These are phyloP conservation scores for Trypanosoma theileri DNA, from an alignment of 208 protist species.

Conservation along the genomic window DNA sequence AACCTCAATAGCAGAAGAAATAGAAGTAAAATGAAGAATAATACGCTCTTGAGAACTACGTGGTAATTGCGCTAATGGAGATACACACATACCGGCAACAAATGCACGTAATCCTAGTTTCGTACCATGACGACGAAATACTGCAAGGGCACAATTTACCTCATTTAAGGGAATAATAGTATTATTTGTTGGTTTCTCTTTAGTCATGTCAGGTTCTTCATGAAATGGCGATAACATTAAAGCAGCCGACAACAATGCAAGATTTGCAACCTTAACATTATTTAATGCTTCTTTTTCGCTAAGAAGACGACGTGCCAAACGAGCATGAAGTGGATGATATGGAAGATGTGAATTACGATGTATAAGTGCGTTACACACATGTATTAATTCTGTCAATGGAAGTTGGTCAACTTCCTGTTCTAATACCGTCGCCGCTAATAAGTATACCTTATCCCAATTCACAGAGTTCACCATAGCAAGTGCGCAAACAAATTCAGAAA, in stretches of 20 bases:
- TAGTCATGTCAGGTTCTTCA: neutral
- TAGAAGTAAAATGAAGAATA: conserved; percentile 65
- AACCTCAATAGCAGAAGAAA: conserved; percentile 50
- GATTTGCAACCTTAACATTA: conserved; percentile 22
- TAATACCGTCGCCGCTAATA: conserved; percentile 34
- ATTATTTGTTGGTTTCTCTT: neutral
- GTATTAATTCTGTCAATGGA: conserved; percentile 11
- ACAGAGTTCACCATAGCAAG: conserved; percentile 38
- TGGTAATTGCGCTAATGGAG: conserved; percentile 48
- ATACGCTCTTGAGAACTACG: conserved; percentile 42
- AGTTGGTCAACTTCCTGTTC: conserved; percentile 21
- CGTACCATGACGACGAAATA: conserved; percentile 55
- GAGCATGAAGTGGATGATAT: conserved; percentile 57
- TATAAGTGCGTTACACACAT: conserved; percentile 40
- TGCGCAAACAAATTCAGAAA: conserved; percentile 24
- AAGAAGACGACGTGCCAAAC: conserved; percentile 51
- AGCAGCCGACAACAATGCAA: conserved; percentile 24
- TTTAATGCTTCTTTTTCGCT: conserved; percentile 34
- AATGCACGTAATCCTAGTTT: conserved; percentile 55
- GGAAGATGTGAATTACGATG: conserved; percentile 59
- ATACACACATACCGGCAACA: conserved; percentile 58
- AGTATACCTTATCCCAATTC: conserved; percentile 59
- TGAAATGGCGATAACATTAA: conserved; percentile 23
- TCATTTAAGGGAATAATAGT: neutral
- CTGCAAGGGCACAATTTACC: conserved; percentile 29